A percentile compares a stretch with the other conserved stretches of the same genome.
Evolutionary conservation across 495 filamentous ascomycete genomes (phyloP).

Genomic region (Amniculicola lignicola): DNA sequence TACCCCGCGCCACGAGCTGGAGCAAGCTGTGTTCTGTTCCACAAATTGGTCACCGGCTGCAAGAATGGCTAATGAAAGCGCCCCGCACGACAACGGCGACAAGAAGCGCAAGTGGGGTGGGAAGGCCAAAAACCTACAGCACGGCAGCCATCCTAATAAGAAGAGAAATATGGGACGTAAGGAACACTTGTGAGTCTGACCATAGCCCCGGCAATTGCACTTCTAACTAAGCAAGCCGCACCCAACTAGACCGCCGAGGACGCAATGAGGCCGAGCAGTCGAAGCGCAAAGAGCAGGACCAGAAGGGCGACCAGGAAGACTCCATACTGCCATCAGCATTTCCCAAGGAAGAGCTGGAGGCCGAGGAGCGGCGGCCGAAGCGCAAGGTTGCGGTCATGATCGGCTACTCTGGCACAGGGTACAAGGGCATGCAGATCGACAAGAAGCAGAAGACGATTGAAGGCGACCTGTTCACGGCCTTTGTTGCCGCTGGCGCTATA

Average conservation of each 20-base stretch:
- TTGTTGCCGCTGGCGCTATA: conserved; percentile 85
- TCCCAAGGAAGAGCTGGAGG: conserved; percentile 73
- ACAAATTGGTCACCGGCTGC: conserved; percentile 1
- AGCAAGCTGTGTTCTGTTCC: not conserved
- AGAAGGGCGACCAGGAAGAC: conserved; percentile 20
- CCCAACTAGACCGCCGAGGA: conserved; percentile 61
- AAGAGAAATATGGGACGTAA: conserved; percentile 64
- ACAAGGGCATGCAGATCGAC: conserved; percentile 86
- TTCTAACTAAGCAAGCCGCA: conserved; percentile 63
- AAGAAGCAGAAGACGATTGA: conserved; percentile 81
- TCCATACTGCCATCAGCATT: conserved; percentile 58
- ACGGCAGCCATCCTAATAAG: conserved; percentile 47
- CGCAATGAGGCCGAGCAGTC: conserved; percentile 55
- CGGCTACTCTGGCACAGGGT: conserved; percentile 94
- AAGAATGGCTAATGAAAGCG: conserved; percentile 27
- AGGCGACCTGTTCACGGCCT: conserved; percentile 89
- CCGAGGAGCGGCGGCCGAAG: conserved; percentile 83
- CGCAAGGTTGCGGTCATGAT: conserved; percentile 92
- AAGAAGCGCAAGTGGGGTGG: conserved; percentile 5
- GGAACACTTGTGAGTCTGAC: conserved; percentile 58
- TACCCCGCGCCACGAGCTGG: conserved; percentile 10
- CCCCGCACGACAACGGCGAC: conserved; percentile 34
- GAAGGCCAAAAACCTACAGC: conserved; percentile 33
- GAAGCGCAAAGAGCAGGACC: conserved; percentile 57
- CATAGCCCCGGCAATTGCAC: conserved; percentile 1